phyloP scores from a whole-genome alignment of 805 yeast genomes.

The Metschnikowia baotianmanensis region DNA sequence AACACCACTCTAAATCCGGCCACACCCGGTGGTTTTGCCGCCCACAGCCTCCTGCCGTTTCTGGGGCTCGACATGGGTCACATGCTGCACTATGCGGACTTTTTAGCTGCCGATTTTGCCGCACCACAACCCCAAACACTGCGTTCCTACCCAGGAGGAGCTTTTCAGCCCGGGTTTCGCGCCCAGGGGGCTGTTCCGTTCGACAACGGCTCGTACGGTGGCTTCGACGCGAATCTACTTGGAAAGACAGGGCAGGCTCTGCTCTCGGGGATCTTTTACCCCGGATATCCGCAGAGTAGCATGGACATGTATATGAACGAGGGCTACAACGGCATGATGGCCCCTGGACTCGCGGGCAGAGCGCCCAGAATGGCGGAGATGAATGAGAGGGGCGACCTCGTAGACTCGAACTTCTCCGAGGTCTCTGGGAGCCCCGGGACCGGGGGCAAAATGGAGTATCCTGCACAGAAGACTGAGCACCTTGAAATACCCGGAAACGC shows the following conservation, averaged over 20 bases:
- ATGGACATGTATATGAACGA: conserved; percentile 3
- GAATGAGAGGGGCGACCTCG: too few species aligned
- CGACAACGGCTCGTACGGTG: background rate
- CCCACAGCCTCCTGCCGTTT: conserved; percentile 7
- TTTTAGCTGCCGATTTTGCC: conserved; percentile 22
- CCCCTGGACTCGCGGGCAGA: too few species aligned
- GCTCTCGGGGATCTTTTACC: background rate
- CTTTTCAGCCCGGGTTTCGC: conserved; percentile 6
- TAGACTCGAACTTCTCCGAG: too few species aligned
- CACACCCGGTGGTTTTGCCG: background rate
- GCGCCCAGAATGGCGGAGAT: too few species aligned
- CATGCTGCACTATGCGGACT: conserved; percentile 29
- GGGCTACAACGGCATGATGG: background rate
- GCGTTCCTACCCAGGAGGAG: conserved; percentile 19
- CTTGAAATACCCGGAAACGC: too few species aligned
- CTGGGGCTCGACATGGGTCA: conserved; percentile 17
- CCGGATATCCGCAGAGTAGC: background rate
- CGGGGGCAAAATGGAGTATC: too few species aligned
- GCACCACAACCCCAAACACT: conserved; percentile 32
- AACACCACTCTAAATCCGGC: background rate
- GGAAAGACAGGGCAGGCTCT: background rate
- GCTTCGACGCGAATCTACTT: background rate
- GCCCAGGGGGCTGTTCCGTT: background rate
- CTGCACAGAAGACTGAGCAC: too few species aligned
- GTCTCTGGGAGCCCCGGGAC: too few species aligned